phyloP scores from a whole-genome alignment of 768 basidiomycete genomes.

The Leccinum ochraceum region DNA sequence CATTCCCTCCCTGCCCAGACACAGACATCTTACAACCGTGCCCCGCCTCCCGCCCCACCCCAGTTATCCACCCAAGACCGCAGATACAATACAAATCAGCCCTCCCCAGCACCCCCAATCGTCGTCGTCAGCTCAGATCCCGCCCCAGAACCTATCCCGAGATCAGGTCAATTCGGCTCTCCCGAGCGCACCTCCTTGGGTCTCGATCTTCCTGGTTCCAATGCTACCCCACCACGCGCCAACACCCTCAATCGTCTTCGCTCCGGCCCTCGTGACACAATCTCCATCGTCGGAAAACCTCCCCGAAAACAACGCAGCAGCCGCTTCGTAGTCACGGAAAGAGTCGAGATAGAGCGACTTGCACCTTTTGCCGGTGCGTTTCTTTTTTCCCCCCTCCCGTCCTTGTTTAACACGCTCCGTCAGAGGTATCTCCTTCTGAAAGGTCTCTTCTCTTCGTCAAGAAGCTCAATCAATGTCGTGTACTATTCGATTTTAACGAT shows the following conservation, averaged over 20 bases:
- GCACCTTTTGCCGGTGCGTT: constrained; percentile 80
- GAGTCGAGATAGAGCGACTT: constrained; percentile 92
- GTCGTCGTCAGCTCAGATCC: constrained; percentile 83
- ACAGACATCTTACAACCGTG: constrained; percentile 42
- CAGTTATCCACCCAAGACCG: constrained; percentile 54
- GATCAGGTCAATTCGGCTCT: constrained; percentile 42
- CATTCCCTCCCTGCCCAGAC: constrained; percentile 45
- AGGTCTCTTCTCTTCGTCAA: constrained; percentile 89
- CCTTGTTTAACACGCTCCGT: background rate
- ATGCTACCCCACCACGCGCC: constrained; percentile 62
- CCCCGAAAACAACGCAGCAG: constrained; percentile 97
- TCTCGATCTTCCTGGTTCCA: constrained; percentile 45
- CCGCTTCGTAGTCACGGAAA: constrained; percentile 94
- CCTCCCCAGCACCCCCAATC: constrained; percentile 71
- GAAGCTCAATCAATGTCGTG: constrained; percentile 95
- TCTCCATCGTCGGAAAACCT: constrained; percentile 94
- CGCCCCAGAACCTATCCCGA: constrained; percentile 46
- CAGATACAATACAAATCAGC: constrained; percentile 45
- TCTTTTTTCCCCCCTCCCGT: constrained; percentile 11
- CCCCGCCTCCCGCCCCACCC: constrained; percentile 42
- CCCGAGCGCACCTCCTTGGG: constrained; percentile 50
- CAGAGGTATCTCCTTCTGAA: constrained; percentile 88
- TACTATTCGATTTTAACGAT: constrained; percentile 99
- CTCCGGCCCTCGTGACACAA: constrained; percentile 90
- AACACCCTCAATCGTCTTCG: constrained; percentile 74